Evolutionary conservation across 192 early-diverging fungal genomes (phyloP).

Genomic region (Backusella tarrabulga): DNA sequence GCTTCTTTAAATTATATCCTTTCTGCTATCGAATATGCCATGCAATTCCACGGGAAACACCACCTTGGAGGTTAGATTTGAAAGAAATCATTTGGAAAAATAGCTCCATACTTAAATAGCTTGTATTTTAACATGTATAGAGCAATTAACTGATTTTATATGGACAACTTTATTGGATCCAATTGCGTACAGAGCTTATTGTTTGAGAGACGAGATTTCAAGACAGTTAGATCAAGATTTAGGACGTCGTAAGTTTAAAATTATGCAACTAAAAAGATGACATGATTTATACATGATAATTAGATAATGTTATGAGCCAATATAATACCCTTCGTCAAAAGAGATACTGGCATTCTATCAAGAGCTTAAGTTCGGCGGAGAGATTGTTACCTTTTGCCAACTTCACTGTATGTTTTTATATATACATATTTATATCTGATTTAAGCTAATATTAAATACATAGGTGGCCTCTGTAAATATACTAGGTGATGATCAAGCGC

Average conservation of each 20-base stretch:
- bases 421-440: background rate
- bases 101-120: background rate
- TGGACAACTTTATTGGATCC: conserved; percentile 37
- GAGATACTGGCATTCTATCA: conserved; percentile 36
- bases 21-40: conserved; percentile 23
- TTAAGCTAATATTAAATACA: background rate
- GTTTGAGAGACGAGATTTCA: conserved; percentile 12
- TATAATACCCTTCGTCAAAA: conserved; percentile 32
- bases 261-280: background rate
- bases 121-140: conserved; percentile 11
- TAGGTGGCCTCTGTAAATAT: conserved; percentile 19
- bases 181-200: conserved; percentile 22
- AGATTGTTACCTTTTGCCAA: conserved; percentile 30
- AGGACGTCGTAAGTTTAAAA: conserved; percentile 20
- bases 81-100: background rate
- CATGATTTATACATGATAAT: background rate
- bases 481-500: conserved; percentile 5
- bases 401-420: conserved; percentile 11
- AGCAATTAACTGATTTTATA: conserved; percentile 24
- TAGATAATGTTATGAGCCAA: conserved; percentile 32
- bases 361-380: conserved; percentile 13
- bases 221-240: conserved; percentile 18
- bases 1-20: conserved; percentile 36
- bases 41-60: conserved; percentile 22
- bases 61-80: background rate